phyloP scores from a whole-genome alignment of 768 basidiomycete species.

The Trichaptum fuscoviolaceum region DNA sequence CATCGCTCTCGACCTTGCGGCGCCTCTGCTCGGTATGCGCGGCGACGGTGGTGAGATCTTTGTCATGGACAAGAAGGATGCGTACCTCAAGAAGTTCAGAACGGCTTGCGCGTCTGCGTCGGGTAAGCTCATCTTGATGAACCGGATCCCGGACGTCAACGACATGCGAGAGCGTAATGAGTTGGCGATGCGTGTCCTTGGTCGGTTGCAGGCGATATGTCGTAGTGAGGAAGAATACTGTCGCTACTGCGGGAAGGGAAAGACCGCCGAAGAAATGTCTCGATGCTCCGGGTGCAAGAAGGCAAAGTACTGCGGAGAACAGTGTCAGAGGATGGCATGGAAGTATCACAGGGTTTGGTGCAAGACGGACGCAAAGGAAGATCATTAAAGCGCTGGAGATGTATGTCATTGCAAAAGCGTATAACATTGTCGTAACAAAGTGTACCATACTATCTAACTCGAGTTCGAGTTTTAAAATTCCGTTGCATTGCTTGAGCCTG shows the following conservation, averaged over 20 bases:
- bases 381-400: too few species aligned
- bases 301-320: constrained; percentile 12
- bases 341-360: constrained; percentile 2
- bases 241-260: constrained; percentile 17
- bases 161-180: constrained; percentile 8
- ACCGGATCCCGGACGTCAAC: constrained; percentile 7
- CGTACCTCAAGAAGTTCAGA: constrained; percentile 16
- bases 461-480: too few species aligned
- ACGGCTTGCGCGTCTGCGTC: constrained; percentile 10
- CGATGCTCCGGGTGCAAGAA: constrained; percentile 19
- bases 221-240: constrained; percentile 16
- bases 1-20: constrained; percentile 2
- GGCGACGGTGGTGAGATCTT: constrained; percentile 17
- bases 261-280: constrained; percentile 4
- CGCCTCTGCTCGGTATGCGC: constrained; percentile 16
- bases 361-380: background rate
- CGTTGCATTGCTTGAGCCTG: too few species aligned
- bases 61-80: constrained; percentile 17
- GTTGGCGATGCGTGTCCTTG: constrained; percentile 10
- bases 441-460: too few species aligned
- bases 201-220: constrained; percentile 11
- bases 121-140: constrained; percentile 10
- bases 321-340: background rate
- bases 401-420: too few species aligned
- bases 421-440: too few species aligned